A percentile compares a stretch with the other conserved stretches of the same genome.
phyloP scores from a whole-genome alignment of 2,329 filamentous ascomycete species.

The Cladosporium sp. region DNA sequence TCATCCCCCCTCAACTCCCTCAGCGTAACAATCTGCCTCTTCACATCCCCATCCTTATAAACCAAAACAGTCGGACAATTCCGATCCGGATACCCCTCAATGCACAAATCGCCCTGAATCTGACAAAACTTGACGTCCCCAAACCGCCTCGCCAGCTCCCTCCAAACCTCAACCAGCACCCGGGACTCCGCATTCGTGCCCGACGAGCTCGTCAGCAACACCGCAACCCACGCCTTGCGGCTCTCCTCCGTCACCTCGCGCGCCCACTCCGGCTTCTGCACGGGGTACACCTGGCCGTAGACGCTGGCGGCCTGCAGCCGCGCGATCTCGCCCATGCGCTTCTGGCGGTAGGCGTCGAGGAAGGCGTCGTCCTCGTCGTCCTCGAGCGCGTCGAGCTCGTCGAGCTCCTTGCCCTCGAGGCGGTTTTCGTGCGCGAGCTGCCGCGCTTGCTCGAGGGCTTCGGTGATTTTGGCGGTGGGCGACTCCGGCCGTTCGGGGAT shows the following conservation, averaged over 20 bases:
- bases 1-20: conserved; percentile 62
- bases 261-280: conserved; percentile 91
- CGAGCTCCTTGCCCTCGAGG: conserved; percentile 86
- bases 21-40: conserved; percentile 85
- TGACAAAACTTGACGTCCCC: conserved; percentile 97
- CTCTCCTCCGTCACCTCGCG: conserved; percentile 90
- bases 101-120: conserved; percentile 85
- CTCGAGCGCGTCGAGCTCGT: conserved; percentile 88
- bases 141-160: conserved; percentile 73
- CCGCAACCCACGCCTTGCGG: conserved; percentile 59
- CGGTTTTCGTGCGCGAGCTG: conserved; percentile 84
- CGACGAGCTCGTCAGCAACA: conserved; percentile 72
- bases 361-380: conserved; percentile 94
- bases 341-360: conserved; percentile 78
- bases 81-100: conserved; percentile 89
- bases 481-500: conserved; percentile 98
- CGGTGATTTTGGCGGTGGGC: conserved; percentile 91
- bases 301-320: conserved; percentile 68
- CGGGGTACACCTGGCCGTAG: conserved; percentile 84
- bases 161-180: conserved; percentile 78
- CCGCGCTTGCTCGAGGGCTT: conserved; percentile 79
- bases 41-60: conserved; percentile 89
- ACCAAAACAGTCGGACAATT: conserved; percentile 93
- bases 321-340: conserved; percentile 77
- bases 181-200: conserved; percentile 81